A percentile compares a stretch with the other conserved stretches of the same genome.
phyloP scores from a whole-genome alignment of 441 rosid species.

The Populus tomentosa region DNA sequence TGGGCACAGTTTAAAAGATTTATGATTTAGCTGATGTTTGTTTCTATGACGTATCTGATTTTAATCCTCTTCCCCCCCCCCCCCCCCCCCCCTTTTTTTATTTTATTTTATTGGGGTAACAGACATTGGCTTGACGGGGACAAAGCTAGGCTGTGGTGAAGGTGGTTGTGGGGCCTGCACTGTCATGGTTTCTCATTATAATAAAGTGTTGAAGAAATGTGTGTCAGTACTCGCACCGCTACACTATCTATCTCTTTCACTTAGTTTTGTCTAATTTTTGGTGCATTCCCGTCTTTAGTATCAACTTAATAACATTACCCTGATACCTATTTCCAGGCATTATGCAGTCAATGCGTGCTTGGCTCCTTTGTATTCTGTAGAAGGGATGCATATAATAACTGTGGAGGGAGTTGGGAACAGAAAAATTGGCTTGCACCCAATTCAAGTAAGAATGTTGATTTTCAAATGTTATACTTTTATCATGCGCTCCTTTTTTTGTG shows the following conservation, averaged over 20 bases:
- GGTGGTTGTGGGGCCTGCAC: constrained; percentile 99
- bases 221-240: constrained; percentile 40
- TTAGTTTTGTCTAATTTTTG: background rate
- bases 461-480: background rate
- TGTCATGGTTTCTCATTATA: constrained; percentile 77
- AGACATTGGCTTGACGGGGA: constrained; percentile 78
- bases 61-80: no score
- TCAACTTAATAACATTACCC: background rate
- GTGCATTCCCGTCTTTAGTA: constrained; percentile 9
- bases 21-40: background rate
- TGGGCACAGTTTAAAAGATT: background rate
- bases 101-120: no score
- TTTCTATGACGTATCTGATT: background rate
- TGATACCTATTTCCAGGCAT: constrained; percentile 47
- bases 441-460: constrained; percentile 51
- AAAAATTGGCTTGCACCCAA: constrained; percentile 76
- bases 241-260: constrained; percentile 17
- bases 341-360: constrained; percentile 94
- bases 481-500: background rate
- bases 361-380: constrained; percentile 86
- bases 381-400: constrained; percentile 92
- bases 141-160: constrained; percentile 98
- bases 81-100: no score
- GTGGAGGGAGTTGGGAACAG: constrained; percentile 87
- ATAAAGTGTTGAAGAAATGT: constrained; percentile 55